phyloP scores from a whole-genome alignment of 306 rosid genomes.

The Corylus americana region DNA sequence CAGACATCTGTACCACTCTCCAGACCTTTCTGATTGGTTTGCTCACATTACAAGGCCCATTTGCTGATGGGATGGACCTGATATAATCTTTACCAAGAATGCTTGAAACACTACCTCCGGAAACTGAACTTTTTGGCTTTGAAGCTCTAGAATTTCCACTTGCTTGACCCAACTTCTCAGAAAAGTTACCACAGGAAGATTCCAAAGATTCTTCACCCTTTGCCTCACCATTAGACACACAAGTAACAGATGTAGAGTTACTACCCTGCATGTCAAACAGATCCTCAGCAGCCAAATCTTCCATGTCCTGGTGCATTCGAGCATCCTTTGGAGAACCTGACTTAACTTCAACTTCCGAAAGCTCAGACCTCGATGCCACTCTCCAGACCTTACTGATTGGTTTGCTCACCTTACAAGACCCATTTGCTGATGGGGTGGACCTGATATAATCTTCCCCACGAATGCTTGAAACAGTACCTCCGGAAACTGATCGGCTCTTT shows the following conservation, averaged over 20 bases:
- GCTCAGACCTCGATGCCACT: conserved; percentile 46
- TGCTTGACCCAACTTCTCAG: conserved; percentile 35
- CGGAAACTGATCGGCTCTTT: conserved; percentile 53
- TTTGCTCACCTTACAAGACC: conserved; percentile 33
- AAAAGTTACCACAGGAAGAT: conserved; percentile 30
- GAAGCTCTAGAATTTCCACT: conserved; percentile 26
- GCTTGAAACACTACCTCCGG: conserved; percentile 67
- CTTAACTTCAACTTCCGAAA: conserved; percentile 40
- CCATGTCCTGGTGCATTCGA: conserved; percentile 61
- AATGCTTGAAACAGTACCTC: conserved; percentile 65
- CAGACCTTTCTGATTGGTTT: conserved; percentile 44
- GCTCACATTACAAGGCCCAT: conserved; percentile 28
- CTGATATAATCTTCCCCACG: conserved; percentile 54
- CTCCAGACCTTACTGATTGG: conserved; percentile 55
- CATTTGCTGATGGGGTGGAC: conserved; percentile 39
- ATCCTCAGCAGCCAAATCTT: conserved; percentile 60
- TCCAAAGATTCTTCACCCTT: conserved; percentile 29
- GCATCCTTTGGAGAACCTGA: conserved; percentile 28
- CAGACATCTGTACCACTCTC: conserved; percentile 41
- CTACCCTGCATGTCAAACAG: conserved; percentile 51
- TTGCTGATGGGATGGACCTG: conserved; percentile 33
- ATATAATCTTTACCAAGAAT: conserved; percentile 57
- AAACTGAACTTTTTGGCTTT: conserved; percentile 51
- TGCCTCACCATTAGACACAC: conserved; percentile 30
- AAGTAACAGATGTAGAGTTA: conserved; percentile 28